phyloP scores from a whole-genome alignment of 371 early-diverging fungal species.

The Rhizopus delemar region DNA sequence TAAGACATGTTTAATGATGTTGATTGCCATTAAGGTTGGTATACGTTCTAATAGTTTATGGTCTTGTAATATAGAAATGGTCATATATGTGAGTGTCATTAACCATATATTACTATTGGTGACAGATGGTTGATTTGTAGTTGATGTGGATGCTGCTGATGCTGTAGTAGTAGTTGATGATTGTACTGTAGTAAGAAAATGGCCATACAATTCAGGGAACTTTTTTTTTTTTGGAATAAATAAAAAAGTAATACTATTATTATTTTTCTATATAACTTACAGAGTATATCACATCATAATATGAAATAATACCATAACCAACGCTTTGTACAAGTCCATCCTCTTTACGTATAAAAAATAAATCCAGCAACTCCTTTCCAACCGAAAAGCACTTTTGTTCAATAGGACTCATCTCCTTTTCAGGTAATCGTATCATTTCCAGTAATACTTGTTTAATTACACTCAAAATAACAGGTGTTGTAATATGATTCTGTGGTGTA shows the following conservation, averaged over 20 bases:
- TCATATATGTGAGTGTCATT: constrained; percentile 46
- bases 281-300: constrained; percentile 48
- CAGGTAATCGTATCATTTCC: constrained; percentile 41
- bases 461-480: constrained; percentile 41
- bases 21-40: constrained; percentile 47
- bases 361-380: constrained; percentile 41
- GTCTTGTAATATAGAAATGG: constrained; percentile 40
- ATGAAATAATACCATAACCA: constrained; percentile 36
- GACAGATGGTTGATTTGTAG: constrained; percentile 34
- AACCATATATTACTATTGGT: constrained; percentile 45
- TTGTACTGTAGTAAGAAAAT: constrained; percentile 38
- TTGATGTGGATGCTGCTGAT: background rate
- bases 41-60: constrained; percentile 41
- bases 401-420: constrained; percentile 21
- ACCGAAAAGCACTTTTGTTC: constrained; percentile 41
- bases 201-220: constrained; percentile 53
- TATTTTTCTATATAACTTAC: constrained; percentile 21
- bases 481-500: constrained; percentile 32
- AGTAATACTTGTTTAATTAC: constrained; percentile 46
- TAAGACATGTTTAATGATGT: constrained; percentile 51
- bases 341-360: constrained; percentile 35
- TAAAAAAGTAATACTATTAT: background rate
- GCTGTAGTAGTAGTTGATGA: constrained; percentile 15
- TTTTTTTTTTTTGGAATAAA: constrained; percentile 4
- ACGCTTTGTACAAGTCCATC: background rate